Conservation (phyloP, 306 rosid species). For the Boehmeria nivea region DNA sequence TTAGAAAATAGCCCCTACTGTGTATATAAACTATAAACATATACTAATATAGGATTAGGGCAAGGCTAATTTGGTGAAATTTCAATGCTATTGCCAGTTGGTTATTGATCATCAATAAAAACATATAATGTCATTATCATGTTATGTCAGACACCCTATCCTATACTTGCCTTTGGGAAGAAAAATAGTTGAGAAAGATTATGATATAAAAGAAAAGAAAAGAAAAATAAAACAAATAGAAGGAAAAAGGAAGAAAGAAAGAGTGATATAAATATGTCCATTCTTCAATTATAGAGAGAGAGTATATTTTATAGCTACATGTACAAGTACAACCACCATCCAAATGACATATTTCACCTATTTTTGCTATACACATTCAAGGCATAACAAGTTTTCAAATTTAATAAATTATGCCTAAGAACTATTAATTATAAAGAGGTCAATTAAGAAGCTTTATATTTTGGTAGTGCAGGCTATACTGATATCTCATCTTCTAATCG, state of each 20-base stretch:
- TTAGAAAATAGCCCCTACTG: conserved; percentile 20
- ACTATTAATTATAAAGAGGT: not conserved
- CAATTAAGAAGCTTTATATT: not conserved
- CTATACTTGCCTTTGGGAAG: conserved; percentile 25
- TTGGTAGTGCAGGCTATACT: no score
- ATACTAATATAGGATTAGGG: conserved; percentile 13
- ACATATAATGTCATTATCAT: conserved; percentile 41
- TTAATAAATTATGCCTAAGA: not conserved
- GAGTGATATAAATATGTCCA: not conserved
- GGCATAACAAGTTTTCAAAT: not conserved
- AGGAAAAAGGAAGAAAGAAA: not conserved
- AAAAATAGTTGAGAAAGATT: conserved; percentile 10
- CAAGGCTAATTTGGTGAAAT: conserved; percentile 28
- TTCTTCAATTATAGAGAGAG: no score
- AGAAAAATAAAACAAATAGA: not conserved
- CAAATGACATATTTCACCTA: conserved; percentile 1
- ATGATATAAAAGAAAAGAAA: conserved; percentile 3
- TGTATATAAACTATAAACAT: conserved; percentile 1
- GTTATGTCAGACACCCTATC: conserved; percentile 35
- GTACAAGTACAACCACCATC: not conserved
- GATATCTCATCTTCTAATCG: not conserved
- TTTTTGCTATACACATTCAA: conserved; percentile 5
- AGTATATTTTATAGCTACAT: not conserved
- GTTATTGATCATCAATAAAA: conserved; percentile 27
- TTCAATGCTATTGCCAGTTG: conserved; percentile 30